These are phyloP conservation scores for Thraustochytrium striatum DNA, from an alignment of 352 stramenopile genomes.

Conservation along the genomic window DNA sequence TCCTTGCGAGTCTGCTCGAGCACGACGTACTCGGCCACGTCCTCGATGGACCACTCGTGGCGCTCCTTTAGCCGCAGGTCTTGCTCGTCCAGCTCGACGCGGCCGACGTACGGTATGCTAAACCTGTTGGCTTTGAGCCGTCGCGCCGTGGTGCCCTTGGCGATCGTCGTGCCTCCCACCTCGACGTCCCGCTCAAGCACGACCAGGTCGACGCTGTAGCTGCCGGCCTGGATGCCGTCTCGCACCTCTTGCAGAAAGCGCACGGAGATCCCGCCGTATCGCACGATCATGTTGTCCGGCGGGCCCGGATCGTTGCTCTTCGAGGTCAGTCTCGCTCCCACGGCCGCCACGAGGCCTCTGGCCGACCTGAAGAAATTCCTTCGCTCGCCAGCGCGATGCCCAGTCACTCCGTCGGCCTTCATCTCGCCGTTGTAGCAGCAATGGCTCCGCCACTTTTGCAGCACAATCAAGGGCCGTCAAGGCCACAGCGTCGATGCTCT, in stretches of 20 bases:
- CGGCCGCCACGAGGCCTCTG: not conserved
- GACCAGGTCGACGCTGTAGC: not conserved
- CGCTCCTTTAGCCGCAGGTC: not conserved
- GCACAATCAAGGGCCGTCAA: too few species aligned
- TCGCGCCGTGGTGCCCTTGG: not conserved
- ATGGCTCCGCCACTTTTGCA: too few species aligned
- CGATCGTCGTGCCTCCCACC: not conserved
- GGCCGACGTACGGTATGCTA: not conserved
- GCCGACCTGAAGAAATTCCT: too few species aligned
- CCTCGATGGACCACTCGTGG: conserved; percentile 15
- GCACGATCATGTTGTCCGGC: conserved; percentile 1
- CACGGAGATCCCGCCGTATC: not conserved
- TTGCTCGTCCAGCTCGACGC: not conserved
- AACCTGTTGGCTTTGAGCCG: not conserved
- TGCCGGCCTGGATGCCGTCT: not conserved
- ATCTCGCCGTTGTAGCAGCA: too few species aligned
- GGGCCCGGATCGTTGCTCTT: not conserved
- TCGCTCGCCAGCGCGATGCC: too few species aligned
- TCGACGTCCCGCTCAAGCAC: not conserved
- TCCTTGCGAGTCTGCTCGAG: not conserved
- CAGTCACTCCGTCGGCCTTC: too few species aligned
- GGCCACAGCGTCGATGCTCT: too few species aligned
- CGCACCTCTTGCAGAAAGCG: not conserved
- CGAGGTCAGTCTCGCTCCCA: not conserved
- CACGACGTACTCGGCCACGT: conserved; percentile 1